phyloP scores from a whole-genome alignment of 2,329 filamentous ascomycete species.

The Pseudonectria buxi region DNA sequence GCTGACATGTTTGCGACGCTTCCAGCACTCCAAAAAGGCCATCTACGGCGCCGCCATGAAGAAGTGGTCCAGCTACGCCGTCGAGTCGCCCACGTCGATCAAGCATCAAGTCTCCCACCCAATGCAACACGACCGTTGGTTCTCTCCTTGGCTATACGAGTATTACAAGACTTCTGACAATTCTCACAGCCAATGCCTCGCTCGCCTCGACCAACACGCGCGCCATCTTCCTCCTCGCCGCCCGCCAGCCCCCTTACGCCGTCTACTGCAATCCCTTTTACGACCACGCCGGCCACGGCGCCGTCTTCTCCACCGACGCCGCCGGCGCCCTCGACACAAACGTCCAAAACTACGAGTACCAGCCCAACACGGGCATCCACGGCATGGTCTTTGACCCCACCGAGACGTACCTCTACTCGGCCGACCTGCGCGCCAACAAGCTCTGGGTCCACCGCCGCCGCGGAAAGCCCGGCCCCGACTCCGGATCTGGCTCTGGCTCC shows the following conservation, averaged over 20 bases:
- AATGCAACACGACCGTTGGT: conserved; percentile 72
- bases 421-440: conserved; percentile 70
- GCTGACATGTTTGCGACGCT: background rate
- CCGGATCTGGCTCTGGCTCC: no score
- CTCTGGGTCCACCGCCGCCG: conserved; percentile 79
- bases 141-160: no score
- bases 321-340: conserved; percentile 55
- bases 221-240: conserved; percentile 82
- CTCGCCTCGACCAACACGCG: conserved; percentile 70
- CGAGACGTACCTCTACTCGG: conserved; percentile 71
- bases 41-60: conserved; percentile 91
- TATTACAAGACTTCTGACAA: no score
- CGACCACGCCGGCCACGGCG: conserved; percentile 73
- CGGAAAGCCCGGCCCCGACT: background rate
- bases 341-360: conserved; percentile 68
- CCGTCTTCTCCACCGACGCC: conserved; percentile 59
- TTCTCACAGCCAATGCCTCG: conserved; percentile 58
- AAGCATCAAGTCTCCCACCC: conserved; percentile 67
- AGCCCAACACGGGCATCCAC: conserved; percentile 65
- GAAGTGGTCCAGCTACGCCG: conserved; percentile 79
- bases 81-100: conserved; percentile 70
- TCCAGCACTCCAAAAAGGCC: conserved; percentile 70
- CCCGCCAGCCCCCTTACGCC: conserved; percentile 67
- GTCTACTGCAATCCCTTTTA: conserved; percentile 93
- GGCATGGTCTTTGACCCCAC: conserved; percentile 74